Conservation (phyloP, 164 flowering plant species). For the Saururus chinensis region DNA sequence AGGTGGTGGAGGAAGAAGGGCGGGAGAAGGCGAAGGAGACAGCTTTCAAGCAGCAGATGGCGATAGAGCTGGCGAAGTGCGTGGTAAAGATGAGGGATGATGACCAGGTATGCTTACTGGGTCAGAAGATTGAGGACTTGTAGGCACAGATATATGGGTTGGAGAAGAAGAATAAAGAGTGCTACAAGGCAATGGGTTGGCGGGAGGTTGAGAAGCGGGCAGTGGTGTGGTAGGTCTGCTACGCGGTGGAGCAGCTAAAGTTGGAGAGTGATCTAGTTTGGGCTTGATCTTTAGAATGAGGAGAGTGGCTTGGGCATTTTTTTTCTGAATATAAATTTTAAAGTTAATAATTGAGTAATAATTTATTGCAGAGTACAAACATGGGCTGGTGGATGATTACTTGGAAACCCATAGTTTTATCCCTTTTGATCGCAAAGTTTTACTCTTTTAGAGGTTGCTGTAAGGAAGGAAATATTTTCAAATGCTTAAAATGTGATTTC, state of each 20-base stretch:
- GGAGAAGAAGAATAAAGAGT: constrained; percentile 60
- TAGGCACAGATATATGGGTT: constrained; percentile 48
- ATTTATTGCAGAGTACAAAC: too few species aligned
- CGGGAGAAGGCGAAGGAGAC: constrained; percentile 38
- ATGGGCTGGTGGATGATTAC: too few species aligned
- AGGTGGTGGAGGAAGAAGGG: constrained; percentile 41
- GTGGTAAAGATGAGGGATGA: constrained; percentile 59
- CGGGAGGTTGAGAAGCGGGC: constrained; percentile 18
- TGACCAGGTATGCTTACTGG: constrained; percentile 40
- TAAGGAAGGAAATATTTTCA: too few species aligned
- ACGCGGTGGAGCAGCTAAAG: constrained; percentile 21
- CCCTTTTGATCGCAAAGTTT: too few species aligned
- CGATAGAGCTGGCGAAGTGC: constrained; percentile 54
- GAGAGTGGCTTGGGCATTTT: too few species aligned
- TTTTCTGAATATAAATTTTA: too few species aligned
- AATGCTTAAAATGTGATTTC: too few species aligned
- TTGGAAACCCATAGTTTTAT: too few species aligned
- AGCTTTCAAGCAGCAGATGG: constrained; percentile 45
- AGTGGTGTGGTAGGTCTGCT: constrained; percentile 15
- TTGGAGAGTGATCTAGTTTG: constrained; percentile 17
- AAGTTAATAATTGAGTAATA: too few species aligned
- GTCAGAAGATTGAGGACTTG: constrained; percentile 51
- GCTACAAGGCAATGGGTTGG: constrained; percentile 26
- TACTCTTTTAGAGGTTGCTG: too few species aligned
- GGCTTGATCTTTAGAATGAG: too few species aligned